Evolutionary conservation across 805 yeast genomes (phyloP), one percentile per base, ranked within the genome.

Genomic region (Kodamaea fukazawae): DNA sequence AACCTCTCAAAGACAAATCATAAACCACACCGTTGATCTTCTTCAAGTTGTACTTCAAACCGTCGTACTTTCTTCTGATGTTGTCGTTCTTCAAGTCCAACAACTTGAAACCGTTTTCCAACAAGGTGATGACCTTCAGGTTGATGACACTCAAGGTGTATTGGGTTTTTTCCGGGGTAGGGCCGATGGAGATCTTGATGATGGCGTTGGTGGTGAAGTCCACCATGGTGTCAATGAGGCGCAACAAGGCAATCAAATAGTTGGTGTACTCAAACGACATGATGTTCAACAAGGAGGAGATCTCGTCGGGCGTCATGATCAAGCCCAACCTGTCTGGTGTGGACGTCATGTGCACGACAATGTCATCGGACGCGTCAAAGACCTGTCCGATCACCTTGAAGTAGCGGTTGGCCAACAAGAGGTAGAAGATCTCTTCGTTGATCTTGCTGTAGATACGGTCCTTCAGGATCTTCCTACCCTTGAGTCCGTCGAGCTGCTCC

Each of bases 51-150:
- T 60, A 60, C 47, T 60, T 60, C 42, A 60, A 48, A 10, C 60
- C 61, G 32, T 60, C 65, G 34, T 43, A 57, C 34, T 50, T 56
- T 35, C 61, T 49, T 40, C 65, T 42, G 14, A 60, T 38, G 11
- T 34, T 44, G 31, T 60, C 65, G 34, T 60, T 60, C 39, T 57
- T 58, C 43, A 60, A 54, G 44, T 60, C 63, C 34, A 60, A 46
- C 34, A 48, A 41, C 44, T 58, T 58, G 40, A 54, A 60, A 2
- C 62, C 65, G 5, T 32, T 45, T 38, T 55, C 61, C 34, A 57
- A 50, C 29, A 46, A 52, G 7, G 55, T 38, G 4, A 55, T 45
- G n/a, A 55, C 28, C 37, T 50, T 47, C 38, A 48, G 50, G 45
- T 60, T 60, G 22, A 57, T 32, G 23, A 50, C 30, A 27, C 53